phyloP scores from a whole-genome alignment of 148 eudicot genomes.

The Nepenthes gracilis region DNA sequence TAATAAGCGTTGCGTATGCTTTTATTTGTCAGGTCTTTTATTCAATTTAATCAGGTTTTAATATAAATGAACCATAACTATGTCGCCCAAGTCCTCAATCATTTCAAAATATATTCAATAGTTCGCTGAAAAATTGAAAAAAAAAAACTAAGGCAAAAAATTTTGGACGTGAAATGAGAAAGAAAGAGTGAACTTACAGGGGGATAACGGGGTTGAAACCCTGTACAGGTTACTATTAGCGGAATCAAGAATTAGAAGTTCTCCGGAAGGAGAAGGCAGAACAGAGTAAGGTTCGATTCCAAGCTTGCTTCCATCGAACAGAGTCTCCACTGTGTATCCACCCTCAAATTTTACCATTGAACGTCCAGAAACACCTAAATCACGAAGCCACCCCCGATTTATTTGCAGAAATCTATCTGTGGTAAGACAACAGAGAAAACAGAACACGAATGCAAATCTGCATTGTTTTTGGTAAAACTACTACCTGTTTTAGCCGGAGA shows the following conservation, averaged over 20 bases:
- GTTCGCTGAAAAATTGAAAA: too few relatives aligned
- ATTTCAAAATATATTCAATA: too few relatives aligned
- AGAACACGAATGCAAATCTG: too few relatives aligned
- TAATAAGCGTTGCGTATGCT: too few relatives aligned
- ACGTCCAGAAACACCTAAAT: slow-evolving; percentile 44
- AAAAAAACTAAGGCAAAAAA: too few relatives aligned
- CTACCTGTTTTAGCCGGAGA: slow-evolving; percentile 42
- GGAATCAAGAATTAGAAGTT: slow-evolving; percentile 65
- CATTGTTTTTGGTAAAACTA: slow-evolving; percentile 5
- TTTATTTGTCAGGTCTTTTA: too few relatives aligned
- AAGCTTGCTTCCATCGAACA: slow-evolving; percentile 73
- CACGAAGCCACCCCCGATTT: neutral
- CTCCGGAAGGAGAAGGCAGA: slow-evolving; percentile 48
- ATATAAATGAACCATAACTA: too few relatives aligned
- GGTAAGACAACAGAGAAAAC: too few relatives aligned
- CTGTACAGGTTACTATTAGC: slow-evolving; percentile 63
- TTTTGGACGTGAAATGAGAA: neutral
- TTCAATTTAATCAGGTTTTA: too few relatives aligned
- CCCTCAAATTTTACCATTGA: slow-evolving; percentile 68
- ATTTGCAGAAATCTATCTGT: too few relatives aligned
- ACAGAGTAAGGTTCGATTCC: slow-evolving; percentile 81
- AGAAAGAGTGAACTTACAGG: slow-evolving; percentile 12
- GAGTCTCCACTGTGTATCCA: slow-evolving; percentile 60
- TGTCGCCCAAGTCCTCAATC: too few relatives aligned
- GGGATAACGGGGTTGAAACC: slow-evolving; percentile 46